Percentiles rank a stretch among this genome's conserved stretches.
phyloP scores from a whole-genome alignment of 2,329 filamentous ascomycete genomes.

The Westerdykella sp. region DNA sequence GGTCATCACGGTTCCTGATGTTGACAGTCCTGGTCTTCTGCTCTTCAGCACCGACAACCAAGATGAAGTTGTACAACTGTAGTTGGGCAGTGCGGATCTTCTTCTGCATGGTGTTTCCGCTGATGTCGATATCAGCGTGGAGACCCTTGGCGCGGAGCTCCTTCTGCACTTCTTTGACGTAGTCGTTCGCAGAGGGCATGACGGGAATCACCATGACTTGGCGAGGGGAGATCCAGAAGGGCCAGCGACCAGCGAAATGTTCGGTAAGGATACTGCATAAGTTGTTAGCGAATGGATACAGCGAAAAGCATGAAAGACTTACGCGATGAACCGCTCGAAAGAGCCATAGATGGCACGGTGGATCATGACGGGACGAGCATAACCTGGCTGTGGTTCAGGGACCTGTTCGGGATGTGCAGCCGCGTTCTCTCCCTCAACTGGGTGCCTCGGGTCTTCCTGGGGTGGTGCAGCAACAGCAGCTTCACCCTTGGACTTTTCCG shows the following conservation, averaged over 20 bases:
- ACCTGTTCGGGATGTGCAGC: constrained; percentile 32
- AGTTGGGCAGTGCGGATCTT: constrained; percentile 80
- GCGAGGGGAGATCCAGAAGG: constrained; percentile 80
- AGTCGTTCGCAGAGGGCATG: constrained; percentile 63
- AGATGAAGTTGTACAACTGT: constrained; percentile 78
- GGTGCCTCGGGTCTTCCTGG: constrained; percentile 37
- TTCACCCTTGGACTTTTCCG: constrained; percentile 47
- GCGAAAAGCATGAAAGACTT: constrained; percentile 8
- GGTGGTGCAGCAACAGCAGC: constrained; percentile 32
- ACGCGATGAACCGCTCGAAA: constrained; percentile 61
- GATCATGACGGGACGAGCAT: constrained; percentile 77
- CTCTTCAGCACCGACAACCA: constrained; percentile 61
- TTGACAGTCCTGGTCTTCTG: constrained; percentile 55
- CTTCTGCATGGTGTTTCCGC: constrained; percentile 78
- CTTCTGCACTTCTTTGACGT: constrained; percentile 65
- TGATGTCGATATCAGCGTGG: constrained; percentile 65
- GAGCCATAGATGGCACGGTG: constrained; percentile 74
- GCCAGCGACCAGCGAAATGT: constrained; percentile 84
- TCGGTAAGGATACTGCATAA: constrained; percentile 59
- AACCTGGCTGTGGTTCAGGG: constrained; percentile 42
- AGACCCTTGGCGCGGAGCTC: constrained; percentile 63
- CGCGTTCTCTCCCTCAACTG: constrained; percentile 46
- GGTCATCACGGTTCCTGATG: constrained; percentile 59
- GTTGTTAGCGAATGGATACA: constrained; percentile 8
- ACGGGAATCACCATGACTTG: constrained; percentile 76